A percentile compares a stretch with the other conserved stretches of the same genome.
phyloP scores from a whole-genome alignment of 73 alveolate species.

The Tetrahymena malaccensis region DNA sequence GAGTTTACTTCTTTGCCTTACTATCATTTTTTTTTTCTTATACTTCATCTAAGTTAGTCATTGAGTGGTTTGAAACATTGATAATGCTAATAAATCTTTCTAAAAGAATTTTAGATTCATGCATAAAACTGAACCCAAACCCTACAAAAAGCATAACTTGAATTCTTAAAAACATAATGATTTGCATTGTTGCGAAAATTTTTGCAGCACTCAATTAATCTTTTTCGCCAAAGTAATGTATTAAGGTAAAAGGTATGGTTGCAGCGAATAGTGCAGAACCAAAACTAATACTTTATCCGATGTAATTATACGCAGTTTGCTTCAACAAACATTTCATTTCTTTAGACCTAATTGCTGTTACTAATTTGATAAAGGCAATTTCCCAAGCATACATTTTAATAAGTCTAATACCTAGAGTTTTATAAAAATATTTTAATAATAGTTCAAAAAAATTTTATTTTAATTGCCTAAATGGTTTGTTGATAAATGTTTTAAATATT shows the following conservation, averaged over 20 bases:
- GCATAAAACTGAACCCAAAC: background rate
- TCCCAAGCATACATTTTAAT: slow-evolving; percentile 34
- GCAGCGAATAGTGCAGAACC: background rate
- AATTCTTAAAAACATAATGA: background rate
- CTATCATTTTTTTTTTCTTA: background rate
- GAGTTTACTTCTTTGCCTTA: background rate
- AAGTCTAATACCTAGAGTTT: slow-evolving; percentile 36
- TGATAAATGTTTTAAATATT: too few species aligned
- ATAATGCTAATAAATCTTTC: background rate
- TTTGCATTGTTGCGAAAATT: background rate
- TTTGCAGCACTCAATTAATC: background rate
- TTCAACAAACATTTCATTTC: background rate
- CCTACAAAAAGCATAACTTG: background rate
- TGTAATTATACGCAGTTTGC: background rate
- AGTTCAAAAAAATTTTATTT: too few species aligned
- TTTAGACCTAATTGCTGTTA: background rate
- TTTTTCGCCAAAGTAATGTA: background rate
- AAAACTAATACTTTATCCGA: slow-evolving; percentile 4
- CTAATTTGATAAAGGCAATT: background rate
- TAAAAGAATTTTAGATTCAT: background rate
- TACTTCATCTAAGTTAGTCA: background rate
- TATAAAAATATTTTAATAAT: too few species aligned
- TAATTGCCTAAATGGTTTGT: too few species aligned
- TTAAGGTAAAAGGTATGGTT: background rate
- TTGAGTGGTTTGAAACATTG: background rate